Evolutionary conservation across 2,329 filamentous ascomycete species (phyloP).

Genomic region (Sclerotinia subarctica): DNA sequence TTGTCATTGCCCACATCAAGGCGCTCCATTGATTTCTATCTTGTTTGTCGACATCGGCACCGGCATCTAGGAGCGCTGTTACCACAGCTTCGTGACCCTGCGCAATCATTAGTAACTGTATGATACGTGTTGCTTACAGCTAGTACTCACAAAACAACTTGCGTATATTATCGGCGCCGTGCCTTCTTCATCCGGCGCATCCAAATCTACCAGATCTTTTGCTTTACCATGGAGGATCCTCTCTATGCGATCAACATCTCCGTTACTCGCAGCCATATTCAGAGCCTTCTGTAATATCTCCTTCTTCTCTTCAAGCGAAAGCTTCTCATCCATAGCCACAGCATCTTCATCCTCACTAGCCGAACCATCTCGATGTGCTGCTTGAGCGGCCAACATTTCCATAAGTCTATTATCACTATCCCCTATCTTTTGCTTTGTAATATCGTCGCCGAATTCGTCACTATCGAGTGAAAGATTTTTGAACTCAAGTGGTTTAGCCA

Average conservation of each 20-base stretch:
- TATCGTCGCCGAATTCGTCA: constrained; percentile 62
- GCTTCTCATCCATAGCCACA: constrained; percentile 69
- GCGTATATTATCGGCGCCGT: constrained; percentile 97
- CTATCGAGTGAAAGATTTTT: constrained; percentile 79
- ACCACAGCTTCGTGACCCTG: constrained; percentile 89
- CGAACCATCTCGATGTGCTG: constrained; percentile 73
- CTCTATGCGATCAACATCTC: constrained; percentile 77
- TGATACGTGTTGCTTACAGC: neutral
- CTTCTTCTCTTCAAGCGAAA: constrained; percentile 74
- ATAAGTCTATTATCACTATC: constrained; percentile 87
- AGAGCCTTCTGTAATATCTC: constrained; percentile 80
- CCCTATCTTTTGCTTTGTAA: constrained; percentile 53
- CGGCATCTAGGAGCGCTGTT: constrained; percentile 75
- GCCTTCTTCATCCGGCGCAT: constrained; percentile 87
- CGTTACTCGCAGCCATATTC: constrained; percentile 95
- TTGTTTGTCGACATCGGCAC: constrained; percentile 86
- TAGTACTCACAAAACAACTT: constrained; percentile 79
- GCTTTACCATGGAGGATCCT: constrained; percentile 73
- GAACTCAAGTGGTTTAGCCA: constrained; percentile 81
- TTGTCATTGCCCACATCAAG: constrained; percentile 99
- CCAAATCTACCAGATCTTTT: constrained; percentile 74
- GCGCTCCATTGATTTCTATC: constrained; percentile 97
- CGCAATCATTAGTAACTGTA: constrained; percentile 23
- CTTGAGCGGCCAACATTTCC: constrained; percentile 94
- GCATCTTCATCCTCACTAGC: constrained; percentile 76